A percentile compares a stretch with the other conserved stretches of the same genome.
These are phyloP conservation scores for Penicillium soppii DNA, from an alignment of 495 filamentous ascomycete genomes.

Conservation along the genomic window DNA sequence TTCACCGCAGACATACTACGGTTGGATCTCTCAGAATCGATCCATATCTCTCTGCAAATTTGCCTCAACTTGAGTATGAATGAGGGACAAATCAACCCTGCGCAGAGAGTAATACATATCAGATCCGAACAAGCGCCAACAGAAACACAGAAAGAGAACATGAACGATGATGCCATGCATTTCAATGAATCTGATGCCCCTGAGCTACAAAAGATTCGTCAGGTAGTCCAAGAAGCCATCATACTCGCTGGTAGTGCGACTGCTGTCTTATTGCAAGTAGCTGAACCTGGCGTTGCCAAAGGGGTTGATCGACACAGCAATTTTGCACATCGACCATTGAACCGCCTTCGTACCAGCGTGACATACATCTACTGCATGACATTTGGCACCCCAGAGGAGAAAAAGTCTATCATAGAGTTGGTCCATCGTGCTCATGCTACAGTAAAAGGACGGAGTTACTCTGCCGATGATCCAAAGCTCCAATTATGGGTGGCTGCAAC, in stretches of 20 bases:
- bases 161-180: too few relatives aligned
- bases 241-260: slow-evolving; percentile 36
- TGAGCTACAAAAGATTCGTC: slow-evolving; percentile 30
- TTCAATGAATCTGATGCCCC: too few relatives aligned
- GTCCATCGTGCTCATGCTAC: slow-evolving; percentile 34
- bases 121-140: too few relatives aligned
- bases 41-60: too few relatives aligned
- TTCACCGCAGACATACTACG: too few relatives aligned
- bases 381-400: slow-evolving; percentile 36
- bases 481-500: slow-evolving; percentile 47
- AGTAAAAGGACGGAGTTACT: slow-evolving; percentile 32
- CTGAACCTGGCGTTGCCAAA: slow-evolving; percentile 38
- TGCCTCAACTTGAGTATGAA: too few relatives aligned
- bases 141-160: too few relatives aligned
- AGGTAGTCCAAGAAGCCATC: slow-evolving; percentile 37
- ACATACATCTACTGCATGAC: slow-evolving; percentile 45
- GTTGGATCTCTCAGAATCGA: too few relatives aligned
- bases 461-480: slow-evolving; percentile 33
- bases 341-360: slow-evolving; percentile 44
- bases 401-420: slow-evolving; percentile 31
- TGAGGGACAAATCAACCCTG: too few relatives aligned
- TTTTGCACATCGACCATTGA: slow-evolving; percentile 37
- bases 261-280: slow-evolving; percentile 41
- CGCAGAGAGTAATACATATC: too few relatives aligned
- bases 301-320: slow-evolving; percentile 37